phyloP scores from a whole-genome alignment of 179 eudicot genomes.

The Corrigiola litoralis region DNA sequence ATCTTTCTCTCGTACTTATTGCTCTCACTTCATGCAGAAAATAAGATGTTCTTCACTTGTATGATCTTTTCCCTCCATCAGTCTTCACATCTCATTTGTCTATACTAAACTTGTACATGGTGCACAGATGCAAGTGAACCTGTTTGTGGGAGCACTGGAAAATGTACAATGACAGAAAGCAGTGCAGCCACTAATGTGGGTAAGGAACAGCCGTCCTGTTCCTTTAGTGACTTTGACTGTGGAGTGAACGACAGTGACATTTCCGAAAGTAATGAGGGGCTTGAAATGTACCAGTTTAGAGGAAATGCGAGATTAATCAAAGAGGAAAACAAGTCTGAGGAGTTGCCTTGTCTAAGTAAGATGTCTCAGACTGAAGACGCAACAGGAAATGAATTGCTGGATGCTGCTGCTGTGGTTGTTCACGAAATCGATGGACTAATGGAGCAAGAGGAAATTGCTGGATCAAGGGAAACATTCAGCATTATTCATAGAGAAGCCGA shows the following conservation, averaged over 20 bases:
- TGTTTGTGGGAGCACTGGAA: not conserved
- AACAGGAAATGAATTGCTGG: not conserved
- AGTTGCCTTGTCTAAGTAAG: not conserved
- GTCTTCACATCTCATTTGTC: not conserved
- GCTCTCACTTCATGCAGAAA: not conserved
- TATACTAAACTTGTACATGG: not conserved
- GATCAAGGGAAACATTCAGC: not conserved
- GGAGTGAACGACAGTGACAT: not conserved
- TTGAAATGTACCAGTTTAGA: not conserved
- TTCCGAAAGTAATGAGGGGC: not conserved
- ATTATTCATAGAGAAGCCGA: not conserved
- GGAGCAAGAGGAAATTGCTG: conserved; percentile 10
- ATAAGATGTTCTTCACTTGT: not conserved
- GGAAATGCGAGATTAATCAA: not conserved
- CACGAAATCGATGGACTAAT: not conserved
- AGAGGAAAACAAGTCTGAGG: not conserved
- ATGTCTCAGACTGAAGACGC: conserved; percentile 4
- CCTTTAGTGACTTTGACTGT: not conserved
- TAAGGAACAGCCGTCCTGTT: not conserved
- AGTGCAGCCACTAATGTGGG: not conserved
- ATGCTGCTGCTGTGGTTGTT: not conserved
- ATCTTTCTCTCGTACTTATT: not conserved
- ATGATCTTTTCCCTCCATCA: not conserved
- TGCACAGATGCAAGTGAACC: conserved; percentile 1
- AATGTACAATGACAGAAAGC: not conserved